Conservation (phyloP, 2,329 filamentous ascomycete genomes). For the Xylariaceae sp. region DNA sequence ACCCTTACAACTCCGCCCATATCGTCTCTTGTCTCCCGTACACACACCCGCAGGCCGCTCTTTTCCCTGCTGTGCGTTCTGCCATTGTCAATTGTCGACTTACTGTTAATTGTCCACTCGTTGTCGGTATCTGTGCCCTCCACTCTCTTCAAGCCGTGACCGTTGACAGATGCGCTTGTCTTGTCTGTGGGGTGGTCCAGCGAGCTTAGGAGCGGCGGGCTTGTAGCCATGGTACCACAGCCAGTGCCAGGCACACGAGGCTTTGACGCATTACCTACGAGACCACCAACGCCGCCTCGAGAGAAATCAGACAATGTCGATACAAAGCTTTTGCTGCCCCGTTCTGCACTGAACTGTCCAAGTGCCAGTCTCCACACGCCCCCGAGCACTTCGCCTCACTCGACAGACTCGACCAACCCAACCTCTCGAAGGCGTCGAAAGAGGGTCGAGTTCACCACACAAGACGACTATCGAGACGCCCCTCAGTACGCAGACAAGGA, state of each 20-base stretch:
- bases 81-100: too few relatives aligned
- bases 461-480: slow-evolving; percentile 50
- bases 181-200: slow-evolving; percentile 18
- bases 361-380: slow-evolving; percentile 44
- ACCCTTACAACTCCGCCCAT: too few relatives aligned
- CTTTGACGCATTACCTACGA: slow-evolving; percentile 46
- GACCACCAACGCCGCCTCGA: slow-evolving; percentile 62
- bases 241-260: slow-evolving; percentile 28
- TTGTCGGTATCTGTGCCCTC: too few relatives aligned
- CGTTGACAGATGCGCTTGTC: too few relatives aligned
- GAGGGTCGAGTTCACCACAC: slow-evolving; percentile 49
- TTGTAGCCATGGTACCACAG: slow-evolving; percentile 32
- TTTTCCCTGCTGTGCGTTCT: too few relatives aligned
- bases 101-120: too few relatives aligned
- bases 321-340: slow-evolving; percentile 28
- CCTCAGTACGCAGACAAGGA: slow-evolving; percentile 35
- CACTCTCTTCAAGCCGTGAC: too few relatives aligned
- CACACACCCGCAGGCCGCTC: too few relatives aligned
- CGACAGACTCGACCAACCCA: slow-evolving; percentile 32
- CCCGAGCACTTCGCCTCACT: slow-evolving; percentile 40
- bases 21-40: too few relatives aligned
- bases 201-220: slow-evolving; percentile 16
- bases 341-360: slow-evolving; percentile 32
- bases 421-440: slow-evolving; percentile 41
- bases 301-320: slow-evolving; percentile 37